Evolutionary conservation across 106 monocot species (phyloP), one percentile per base, ranked within the genome.

Genomic region (Apostasia shenzhenica): DNA sequence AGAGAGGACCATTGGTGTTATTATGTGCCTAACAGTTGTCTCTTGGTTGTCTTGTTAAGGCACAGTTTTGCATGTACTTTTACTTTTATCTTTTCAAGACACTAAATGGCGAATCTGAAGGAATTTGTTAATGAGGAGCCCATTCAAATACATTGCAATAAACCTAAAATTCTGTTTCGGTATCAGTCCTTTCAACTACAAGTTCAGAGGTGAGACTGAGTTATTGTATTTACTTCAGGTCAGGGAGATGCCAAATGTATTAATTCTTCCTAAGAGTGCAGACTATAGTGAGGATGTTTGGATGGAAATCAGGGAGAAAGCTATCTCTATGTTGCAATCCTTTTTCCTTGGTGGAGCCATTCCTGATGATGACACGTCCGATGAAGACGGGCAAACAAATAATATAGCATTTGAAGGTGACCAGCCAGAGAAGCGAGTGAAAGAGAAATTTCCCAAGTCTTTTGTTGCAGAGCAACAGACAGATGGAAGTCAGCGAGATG

Each of bases 281-380:
- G 99, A 99, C 41, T 99, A 99, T 47, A 99, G 99, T 83, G 99
- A 93, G 82, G 99, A 99, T 78, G 99, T 86, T 11, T 90, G 99
- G 99, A 85, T 99, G 87, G 99, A 93, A 70, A 90, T 99, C 73
- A 79, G 99, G 69, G 99, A 90, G 68, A 99, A 99, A 76, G 79
- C 93, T 64, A 80, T 93, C 41, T 69, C 89, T 10, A 76, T 93
- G 63, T 57, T 99, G 62, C 92, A 99, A 41, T 75, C 81, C 53
- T 99, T 83, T 78, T 85, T 99, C 59, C 54, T 83, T 72, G 93
- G 93, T 73, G 92, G 89, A 46, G 73, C 85, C 46, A 60, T 88
- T 77, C 99, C 93, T 68, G 72, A 77, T 53, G 82, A 81, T 77
- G 70, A 75, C 67, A 62, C 93, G 73, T 99, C 99, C 68, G 99